These are phyloP conservation scores for Amylostereum areolatum DNA, from an alignment of 1,284 basidiomycete genomes.

Conservation along the genomic window DNA sequence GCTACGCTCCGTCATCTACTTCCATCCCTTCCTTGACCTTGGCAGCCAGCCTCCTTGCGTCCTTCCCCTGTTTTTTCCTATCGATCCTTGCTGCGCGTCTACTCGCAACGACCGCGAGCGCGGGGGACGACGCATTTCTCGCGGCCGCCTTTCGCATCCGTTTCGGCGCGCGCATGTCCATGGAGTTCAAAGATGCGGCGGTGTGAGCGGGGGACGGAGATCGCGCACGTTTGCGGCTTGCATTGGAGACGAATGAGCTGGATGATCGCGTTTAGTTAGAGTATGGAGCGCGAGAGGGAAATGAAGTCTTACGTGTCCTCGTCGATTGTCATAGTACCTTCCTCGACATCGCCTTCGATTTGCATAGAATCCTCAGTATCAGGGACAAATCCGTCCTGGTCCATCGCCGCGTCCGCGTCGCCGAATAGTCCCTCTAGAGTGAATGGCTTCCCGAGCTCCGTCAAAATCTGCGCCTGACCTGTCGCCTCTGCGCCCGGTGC, in stretches of 20 bases:
- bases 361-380: neutral
- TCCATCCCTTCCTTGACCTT: neutral
- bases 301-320: slow-evolving; percentile 1
- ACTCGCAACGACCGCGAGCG: neutral
- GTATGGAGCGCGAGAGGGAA: no score
- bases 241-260: neutral
- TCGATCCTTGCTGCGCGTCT: neutral
- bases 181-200: neutral
- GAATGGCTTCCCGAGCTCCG: slow-evolving; percentile 63
- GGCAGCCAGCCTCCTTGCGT: neutral
- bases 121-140: neutral
- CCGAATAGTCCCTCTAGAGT: slow-evolving; percentile 71
- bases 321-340: neutral
- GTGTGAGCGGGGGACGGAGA: neutral
- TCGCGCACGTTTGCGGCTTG: neutral
- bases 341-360: neutral
- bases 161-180: neutral
- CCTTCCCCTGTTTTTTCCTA: neutral
- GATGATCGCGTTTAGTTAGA: no score
- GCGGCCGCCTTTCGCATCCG: neutral
- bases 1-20: neutral
- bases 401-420: slow-evolving; percentile 54
- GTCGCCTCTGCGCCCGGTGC: slow-evolving; percentile 70
- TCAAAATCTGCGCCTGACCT: slow-evolving; percentile 69
- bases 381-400: neutral